A percentile compares a stretch with the other conserved stretches of the same genome.
These are phyloP conservation scores for Sonneratia caseolaris DNA, from an alignment of 345 rosid species.

Conservation along the genomic window DNA sequence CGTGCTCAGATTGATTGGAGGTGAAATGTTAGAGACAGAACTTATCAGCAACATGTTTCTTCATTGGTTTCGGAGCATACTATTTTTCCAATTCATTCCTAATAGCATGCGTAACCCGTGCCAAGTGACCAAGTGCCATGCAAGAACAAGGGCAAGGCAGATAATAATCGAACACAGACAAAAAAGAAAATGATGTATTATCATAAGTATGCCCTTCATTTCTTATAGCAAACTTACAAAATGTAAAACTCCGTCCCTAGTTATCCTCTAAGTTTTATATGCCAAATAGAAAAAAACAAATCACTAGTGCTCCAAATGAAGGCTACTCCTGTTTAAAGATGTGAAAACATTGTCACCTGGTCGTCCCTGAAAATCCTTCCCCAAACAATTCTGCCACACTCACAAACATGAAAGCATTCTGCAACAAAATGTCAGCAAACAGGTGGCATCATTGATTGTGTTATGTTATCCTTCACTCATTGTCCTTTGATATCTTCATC, in stretches of 20 bases:
- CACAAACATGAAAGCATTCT: slow-evolving; percentile 5
- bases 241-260: neutral
- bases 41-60: no score
- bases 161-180: neutral
- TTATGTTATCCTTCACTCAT: slow-evolving; percentile 5
- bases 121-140: no score
- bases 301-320: slow-evolving; percentile 4
- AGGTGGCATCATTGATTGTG: neutral
- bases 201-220: neutral
- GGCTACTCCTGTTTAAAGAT: neutral
- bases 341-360: neutral
- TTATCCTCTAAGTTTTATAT: slow-evolving; percentile 1
- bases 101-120: no score
- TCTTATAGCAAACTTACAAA: slow-evolving; percentile 1
- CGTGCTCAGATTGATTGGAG: no score
- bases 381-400: neutral
- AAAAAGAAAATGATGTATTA: neutral
- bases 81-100: no score
- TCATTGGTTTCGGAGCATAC: no score
- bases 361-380: neutral
- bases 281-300: neutral
- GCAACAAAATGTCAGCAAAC: neutral
- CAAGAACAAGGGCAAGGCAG: neutral
- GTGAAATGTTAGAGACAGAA: no score
- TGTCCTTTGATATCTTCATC: slow-evolving; percentile 11